Base-by-base conservation (phyloP, 176 grass and related monocot species). In the Musa troglodytarum region DNA sequence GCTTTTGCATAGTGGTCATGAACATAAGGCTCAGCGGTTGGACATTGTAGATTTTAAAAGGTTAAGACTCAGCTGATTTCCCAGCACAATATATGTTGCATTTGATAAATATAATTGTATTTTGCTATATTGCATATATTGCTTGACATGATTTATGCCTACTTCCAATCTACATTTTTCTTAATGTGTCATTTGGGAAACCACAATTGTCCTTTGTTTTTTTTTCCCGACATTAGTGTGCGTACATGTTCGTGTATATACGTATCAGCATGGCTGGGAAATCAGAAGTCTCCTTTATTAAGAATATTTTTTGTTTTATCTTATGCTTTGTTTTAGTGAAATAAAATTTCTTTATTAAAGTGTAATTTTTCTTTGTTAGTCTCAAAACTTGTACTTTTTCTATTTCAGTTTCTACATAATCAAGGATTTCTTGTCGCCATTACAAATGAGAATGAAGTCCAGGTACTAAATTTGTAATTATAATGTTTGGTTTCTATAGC, bases 361-460 rank as follows among this genome's bases (percentile, higher is more conserved):
- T 22, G 52, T 74, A n/a, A 7, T 11, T 9, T 51, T 23, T 52
- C 16, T 53, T n/a, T 17, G 8, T 10, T 77, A 67, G 9, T 51
- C 34, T 77, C 10, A 16, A 6, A 15, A 24, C 15, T 8, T 17
- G 34, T 53, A 71, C 17, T 61, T 73, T 76, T 51, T 74, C 11
- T 73, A 10, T 89, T 85, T 71, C 90, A 97, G 94, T 97, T 97
- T 85, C 79, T 97, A 76, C 86, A 87, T 72, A 97, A 97, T 29
- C 87, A 80, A 86, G 94, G 90, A 50, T 84, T 90, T 80, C 72
- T 97, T 74, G 73, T 97, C 65, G 88, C 85, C 29, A 84, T 97
- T 78, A 90, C 94, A 53, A 97, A 87, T 73, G 94, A 93, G 50
- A 97, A 97, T 90, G 88, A 93, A 82, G 83, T 97, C 77, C 82